Base-by-base conservation (phyloP, 192 early-diverging fungal species). In the Entomortierella lignicola region DNA sequence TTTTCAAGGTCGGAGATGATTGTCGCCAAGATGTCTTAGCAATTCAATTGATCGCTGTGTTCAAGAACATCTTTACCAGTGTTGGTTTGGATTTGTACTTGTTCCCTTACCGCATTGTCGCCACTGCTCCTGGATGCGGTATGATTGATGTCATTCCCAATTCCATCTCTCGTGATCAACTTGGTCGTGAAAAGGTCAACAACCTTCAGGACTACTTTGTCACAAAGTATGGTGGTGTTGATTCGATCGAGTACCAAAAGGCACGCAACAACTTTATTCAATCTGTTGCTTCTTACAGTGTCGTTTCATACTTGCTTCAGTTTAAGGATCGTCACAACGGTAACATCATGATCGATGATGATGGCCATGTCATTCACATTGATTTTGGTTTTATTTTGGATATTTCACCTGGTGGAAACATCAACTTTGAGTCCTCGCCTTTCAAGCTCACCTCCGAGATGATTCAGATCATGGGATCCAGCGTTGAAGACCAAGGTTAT, bases 1-100 rank as follows among this genome's bases (percentile, higher is more conserved):
- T 99, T 57, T 99, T 99, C 87, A 99, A 99, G 88, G 97, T 99
- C 53, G 98, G 98, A 66, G 98, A 99, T 65, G 97, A 99, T 82
- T 99, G 98, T 83, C 91, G 98, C 25, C 98, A 99, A 81, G 98
- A 99, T 80, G 93, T 99, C 15, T 85, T 99, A 44, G 96, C 98
- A 6, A 81, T 99, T 59, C 98, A 99, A 82, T 85, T 99, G 69
- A 98, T 99, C 81, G 94, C 94, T 0, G 91, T 97, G 47, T 99
- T 98, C 85, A 98, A 99, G 66, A 95, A 92, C 85, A 97, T 99
- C 44, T 97, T 97, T 55, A 89, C 91, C 0, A 91, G 89, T 37
- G 91, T 92, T 43, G 97, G 95, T 1, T 82, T 99, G 39, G 97
- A 99, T 72, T 82, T 99, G 51, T 99, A 99, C 81, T 80, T 98